Conservation (phyloP, 176 grass and related monocot genomes). For the Stipa capillata region DNA sequence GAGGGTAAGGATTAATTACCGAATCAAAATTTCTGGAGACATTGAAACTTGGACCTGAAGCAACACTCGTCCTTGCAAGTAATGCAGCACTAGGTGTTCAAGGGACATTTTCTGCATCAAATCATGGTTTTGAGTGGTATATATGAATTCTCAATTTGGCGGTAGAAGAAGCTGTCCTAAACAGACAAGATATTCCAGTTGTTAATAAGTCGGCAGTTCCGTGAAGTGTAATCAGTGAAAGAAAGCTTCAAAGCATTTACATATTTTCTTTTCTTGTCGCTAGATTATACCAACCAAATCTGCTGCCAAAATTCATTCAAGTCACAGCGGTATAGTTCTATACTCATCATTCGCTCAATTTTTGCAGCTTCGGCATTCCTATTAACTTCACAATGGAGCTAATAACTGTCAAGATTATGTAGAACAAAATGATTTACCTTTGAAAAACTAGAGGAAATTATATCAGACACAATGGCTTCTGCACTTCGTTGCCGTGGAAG, state of each 20-base stretch:
- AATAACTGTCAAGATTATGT: background rate
- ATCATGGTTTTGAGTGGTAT: background rate
- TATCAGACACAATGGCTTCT: constrained; percentile 66
- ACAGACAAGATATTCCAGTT: background rate
- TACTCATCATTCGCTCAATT: background rate
- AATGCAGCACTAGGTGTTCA: constrained; percentile 69
- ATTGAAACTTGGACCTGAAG: constrained; percentile 83
- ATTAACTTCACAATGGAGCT: background rate
- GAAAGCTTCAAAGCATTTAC: background rate
- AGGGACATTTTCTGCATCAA: constrained; percentile 84
- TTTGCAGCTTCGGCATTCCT: background rate
- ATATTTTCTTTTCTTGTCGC: background rate
- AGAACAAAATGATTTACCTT: constrained; percentile 35
- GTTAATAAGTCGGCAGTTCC: background rate
- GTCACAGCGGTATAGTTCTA: background rate
- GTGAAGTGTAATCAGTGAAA: background rate
- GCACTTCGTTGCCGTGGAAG: constrained; percentile 57
- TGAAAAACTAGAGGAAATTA: constrained; percentile 60
- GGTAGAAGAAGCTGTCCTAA: background rate
- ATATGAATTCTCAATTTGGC: background rate
- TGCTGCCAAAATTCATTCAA: background rate
- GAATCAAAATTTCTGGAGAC: constrained; percentile 58
- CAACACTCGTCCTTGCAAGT: constrained; percentile 64
- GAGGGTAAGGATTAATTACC: constrained; percentile 38
- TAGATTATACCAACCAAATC: background rate